Evolutionary conservation across 306 rosid genomes (phyloP), one percentile per base, ranked within the genome.

Genomic region (Calophaca sinica): DNA sequence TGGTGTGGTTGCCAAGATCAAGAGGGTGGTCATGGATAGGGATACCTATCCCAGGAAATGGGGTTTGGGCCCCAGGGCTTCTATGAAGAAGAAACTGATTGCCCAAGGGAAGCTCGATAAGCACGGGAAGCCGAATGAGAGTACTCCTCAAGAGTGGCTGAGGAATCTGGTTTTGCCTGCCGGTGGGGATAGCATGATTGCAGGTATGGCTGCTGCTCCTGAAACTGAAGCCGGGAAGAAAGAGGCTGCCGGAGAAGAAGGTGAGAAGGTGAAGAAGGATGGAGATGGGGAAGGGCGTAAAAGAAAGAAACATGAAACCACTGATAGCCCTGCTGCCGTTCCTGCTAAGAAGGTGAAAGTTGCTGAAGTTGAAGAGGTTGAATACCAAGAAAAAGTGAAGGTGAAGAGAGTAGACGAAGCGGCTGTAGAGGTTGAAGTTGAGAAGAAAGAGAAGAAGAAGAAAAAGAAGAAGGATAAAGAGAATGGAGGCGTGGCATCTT

Each of bases 1-100:
- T 72, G 96, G 96, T 5, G 73, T 87, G 13, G 96, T 91, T n/a
- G 96, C 96, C 0, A 91, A 80, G 90, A 88, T 91, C 79, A 91
- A 91, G 87, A 87, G 96, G 73, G 97, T 92, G 4, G 97, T 92
- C 31, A 92, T 92, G 97, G 97, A 92, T 73, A 52, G 97, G 31
- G 97, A 92, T 80, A 88, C 91, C 7, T 92, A 92, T 78, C 97
- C 97, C 0, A 87, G 92, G 82, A 91, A 91, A 60, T 91, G 97
- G 97, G 97, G 97, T 8, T 57, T 91, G 79, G 97, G 94, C 2
- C 97, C 97, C 0, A 77, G 88, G 76, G 97, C 97, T 0, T 91
- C 97, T 6, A 86, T 86, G 92, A 91, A 91, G 83, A 91, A 91
- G 85, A 91, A 82, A 35, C 62, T 87, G 61, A 84, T 89, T 75